These are phyloP conservation scores for Extremus antarcticus DNA, from an alignment of 495 filamentous ascomycete genomes.

Conservation along the genomic window DNA sequence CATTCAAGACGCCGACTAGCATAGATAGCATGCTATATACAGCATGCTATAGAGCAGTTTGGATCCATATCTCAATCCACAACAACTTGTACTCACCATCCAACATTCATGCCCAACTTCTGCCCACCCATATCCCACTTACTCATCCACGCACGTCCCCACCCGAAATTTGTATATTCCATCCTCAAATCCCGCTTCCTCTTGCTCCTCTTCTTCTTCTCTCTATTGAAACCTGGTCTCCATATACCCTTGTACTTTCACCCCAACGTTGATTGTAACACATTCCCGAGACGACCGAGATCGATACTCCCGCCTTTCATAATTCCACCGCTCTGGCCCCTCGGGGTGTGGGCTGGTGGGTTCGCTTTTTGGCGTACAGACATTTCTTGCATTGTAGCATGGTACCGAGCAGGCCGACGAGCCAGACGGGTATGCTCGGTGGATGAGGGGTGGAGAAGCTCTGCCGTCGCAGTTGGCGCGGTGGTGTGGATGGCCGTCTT, in stretches of 20 bases:
- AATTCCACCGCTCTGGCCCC: neutral
- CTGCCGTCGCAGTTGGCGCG: no score
- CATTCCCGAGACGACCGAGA: slow-evolving; percentile 3
- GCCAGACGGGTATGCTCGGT: no score
- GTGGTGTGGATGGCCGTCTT: no score
- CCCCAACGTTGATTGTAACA: neutral
- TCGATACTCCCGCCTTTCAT: neutral
- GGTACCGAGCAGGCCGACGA: no score
- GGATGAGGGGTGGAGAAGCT: no score
- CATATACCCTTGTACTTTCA: slow-evolving; percentile 1
- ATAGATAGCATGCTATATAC: no score
- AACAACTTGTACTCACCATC: no score
- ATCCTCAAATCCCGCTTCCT: neutral
- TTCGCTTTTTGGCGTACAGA: slow-evolving; percentile 1
- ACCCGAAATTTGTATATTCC: neutral
- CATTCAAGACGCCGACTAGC: no score
- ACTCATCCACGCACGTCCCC: neutral
- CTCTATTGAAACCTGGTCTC: neutral
- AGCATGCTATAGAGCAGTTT: no score
- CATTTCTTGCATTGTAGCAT: neutral
- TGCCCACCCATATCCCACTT: no score
- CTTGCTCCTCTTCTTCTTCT: neutral
- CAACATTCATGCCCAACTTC: no score
- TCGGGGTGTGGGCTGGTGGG: neutral
- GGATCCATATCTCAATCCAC: no score